Conservation (phyloP, 352 stramenopile species). For the Globisporangium parvum region DNA sequence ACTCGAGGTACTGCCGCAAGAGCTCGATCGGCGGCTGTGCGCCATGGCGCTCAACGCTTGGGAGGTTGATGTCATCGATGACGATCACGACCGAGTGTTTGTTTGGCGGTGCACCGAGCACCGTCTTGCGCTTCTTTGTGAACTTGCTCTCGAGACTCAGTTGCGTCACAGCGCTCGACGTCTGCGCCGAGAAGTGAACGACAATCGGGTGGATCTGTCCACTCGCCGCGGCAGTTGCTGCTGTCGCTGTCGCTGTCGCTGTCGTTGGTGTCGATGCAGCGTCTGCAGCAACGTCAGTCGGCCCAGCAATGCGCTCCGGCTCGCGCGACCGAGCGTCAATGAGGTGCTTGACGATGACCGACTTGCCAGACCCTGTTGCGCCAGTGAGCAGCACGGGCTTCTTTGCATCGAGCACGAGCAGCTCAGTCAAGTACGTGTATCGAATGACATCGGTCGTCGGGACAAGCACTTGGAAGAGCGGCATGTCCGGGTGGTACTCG, state of each 20-base stretch:
- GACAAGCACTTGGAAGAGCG: conserved; percentile 54
- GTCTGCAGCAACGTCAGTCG: no score
- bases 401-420: conserved; percentile 55
- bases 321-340: conserved; percentile 28
- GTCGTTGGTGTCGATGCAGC: background rate
- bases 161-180: conserved; percentile 70
- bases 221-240: background rate
- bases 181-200: conserved; percentile 88
- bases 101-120: conserved; percentile 80
- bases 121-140: conserved; percentile 89
- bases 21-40: conserved; percentile 77
- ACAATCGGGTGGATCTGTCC: conserved; percentile 33
- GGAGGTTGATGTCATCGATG: conserved; percentile 92
- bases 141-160: conserved; percentile 88
- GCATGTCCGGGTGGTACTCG: conserved; percentile 16
- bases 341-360: conserved; percentile 71
- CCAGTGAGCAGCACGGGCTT: conserved; percentile 83
- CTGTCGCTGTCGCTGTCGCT: conserved; percentile 8
- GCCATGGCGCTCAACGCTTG: conserved; percentile 59
- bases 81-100: conserved; percentile 74
- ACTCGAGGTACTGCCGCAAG: conserved; percentile 65
- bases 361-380: conserved; percentile 87
- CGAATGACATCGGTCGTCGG: conserved; percentile 61
- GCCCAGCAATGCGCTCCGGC: background rate
- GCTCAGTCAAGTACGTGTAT: conserved; percentile 48